Percentiles rank a stretch among this genome's conserved stretches.
Conservation (phyloP, 2,329 filamentous ascomycete genomes). For the Colletotrichum sp. region DNA sequence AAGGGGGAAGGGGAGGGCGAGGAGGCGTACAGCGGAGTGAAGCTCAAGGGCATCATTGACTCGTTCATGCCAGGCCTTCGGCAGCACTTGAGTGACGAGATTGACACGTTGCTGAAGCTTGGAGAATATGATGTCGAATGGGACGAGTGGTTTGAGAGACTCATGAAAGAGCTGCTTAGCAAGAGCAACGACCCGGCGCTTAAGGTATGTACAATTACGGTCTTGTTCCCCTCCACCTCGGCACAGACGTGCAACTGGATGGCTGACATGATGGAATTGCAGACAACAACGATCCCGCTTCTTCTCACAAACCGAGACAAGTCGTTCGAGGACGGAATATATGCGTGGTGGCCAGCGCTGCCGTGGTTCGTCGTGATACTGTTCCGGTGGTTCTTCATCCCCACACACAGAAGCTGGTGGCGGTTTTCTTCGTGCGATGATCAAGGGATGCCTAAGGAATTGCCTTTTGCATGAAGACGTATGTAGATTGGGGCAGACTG, state of each 20-base stretch:
- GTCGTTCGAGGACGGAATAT: constrained; percentile 27
- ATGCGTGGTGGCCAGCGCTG: constrained; percentile 28
- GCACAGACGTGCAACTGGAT: not conserved
- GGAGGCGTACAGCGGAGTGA: constrained; percentile 34
- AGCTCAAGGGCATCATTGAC: constrained; percentile 36
- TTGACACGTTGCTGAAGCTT: constrained; percentile 38
- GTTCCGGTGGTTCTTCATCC: constrained; percentile 37
- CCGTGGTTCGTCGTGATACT: constrained; percentile 30
- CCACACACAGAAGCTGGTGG: constrained; percentile 40
- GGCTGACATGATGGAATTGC: not conserved
- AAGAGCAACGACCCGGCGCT: constrained; percentile 19
- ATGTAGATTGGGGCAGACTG: not conserved
- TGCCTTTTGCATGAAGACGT: constrained; percentile 37
- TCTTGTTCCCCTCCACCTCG: not conserved
- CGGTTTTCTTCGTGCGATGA: constrained; percentile 37
- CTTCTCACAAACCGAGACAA: constrained; percentile 29
- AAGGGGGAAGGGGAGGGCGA: constrained; percentile 28
- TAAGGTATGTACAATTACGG: constrained; percentile 22
- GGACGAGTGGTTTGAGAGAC: constrained; percentile 31
- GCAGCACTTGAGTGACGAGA: constrained; percentile 43
- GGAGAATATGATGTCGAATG: constrained; percentile 38
- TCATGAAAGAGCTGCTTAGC: constrained; percentile 20
- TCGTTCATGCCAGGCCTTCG: constrained; percentile 37
- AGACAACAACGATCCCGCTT: constrained; percentile 21
- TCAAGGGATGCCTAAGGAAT: constrained; percentile 32